phyloP scores from a whole-genome alignment of 768 basidiomycete genomes.

The Rhodotorula taiwanensis region DNA sequence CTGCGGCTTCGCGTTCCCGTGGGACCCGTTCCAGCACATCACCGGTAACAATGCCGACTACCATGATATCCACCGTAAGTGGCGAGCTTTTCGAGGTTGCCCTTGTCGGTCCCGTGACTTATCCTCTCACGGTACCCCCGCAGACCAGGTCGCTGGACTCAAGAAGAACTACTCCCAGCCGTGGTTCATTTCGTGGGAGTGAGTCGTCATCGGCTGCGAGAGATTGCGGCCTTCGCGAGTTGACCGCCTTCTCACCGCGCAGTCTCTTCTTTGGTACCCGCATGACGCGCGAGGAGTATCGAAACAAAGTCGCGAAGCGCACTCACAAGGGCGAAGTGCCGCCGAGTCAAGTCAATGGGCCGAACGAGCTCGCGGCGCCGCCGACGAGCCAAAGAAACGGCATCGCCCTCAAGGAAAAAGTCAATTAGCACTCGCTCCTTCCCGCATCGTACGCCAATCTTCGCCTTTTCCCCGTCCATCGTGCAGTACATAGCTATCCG shows the following conservation, averaged over 20 bases:
- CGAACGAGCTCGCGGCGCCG: constrained; percentile 27
- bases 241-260: background rate
- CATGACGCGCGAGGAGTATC: constrained; percentile 42
- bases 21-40: constrained; percentile 81
- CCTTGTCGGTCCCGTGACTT: no score
- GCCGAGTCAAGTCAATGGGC: constrained; percentile 20
- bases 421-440: constrained; percentile 2
- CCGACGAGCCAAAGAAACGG: constrained; percentile 24
- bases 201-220: constrained; percentile 7
- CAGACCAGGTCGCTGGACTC: constrained; percentile 59
- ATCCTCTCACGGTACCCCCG: background rate
- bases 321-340: constrained; percentile 4
- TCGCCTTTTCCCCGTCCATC: no score
- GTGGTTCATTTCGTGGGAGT: constrained; percentile 93
- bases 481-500: no score
- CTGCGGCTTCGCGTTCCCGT: constrained; percentile 55
- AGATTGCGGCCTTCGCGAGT: no score
- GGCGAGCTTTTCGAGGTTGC: accelerated
- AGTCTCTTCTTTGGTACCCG: constrained; percentile 65
- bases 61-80: constrained; percentile 80
- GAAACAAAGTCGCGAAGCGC: constrained; percentile 7
- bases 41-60: constrained; percentile 89
- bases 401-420: constrained; percentile 28
- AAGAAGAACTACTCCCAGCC: constrained; percentile 95
- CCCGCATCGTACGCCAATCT: background rate